Evolutionary conservation across 2,329 filamentous ascomycete genomes (phyloP).

Genomic region (Diaporthe sp.): DNA sequence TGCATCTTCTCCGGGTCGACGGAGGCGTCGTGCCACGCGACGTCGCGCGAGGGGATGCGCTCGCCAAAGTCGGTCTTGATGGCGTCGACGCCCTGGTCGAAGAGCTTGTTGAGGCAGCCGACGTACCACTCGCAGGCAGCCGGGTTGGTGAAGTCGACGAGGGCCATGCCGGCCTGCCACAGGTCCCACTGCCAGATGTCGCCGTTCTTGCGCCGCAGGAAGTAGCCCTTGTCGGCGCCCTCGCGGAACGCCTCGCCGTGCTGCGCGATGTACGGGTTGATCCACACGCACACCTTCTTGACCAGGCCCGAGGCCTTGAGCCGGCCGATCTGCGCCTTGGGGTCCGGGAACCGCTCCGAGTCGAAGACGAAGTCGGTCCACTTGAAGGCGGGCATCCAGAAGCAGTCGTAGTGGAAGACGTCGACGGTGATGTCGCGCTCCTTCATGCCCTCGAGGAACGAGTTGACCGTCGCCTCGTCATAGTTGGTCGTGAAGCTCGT

Average conservation of each 20-base stretch:
- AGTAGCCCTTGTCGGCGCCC: constrained; percentile 76
- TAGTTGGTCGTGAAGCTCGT: constrained; percentile 83
- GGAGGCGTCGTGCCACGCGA: constrained; percentile 73
- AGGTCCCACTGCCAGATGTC: constrained; percentile 83
- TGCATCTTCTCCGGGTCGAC: constrained; percentile 78
- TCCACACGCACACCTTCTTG: constrained; percentile 80
- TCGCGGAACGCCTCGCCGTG: constrained; percentile 76
- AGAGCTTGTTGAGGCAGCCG: constrained; percentile 72
- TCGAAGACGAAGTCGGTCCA: constrained; percentile 85
- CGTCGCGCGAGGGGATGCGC: constrained; percentile 75
- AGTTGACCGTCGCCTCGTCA: constrained; percentile 76
- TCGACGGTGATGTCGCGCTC: constrained; percentile 75
- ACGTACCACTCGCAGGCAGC: constrained; percentile 76
- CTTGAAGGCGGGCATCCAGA: constrained; percentile 82
- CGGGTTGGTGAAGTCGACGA: constrained; percentile 82
- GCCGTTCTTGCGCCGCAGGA: constrained; percentile 77
- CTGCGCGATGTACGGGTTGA: constrained; percentile 81
- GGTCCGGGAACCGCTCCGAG: constrained; percentile 76
- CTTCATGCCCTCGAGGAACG: constrained; percentile 79
- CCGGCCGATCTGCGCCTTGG: constrained; percentile 72
- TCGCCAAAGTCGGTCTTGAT: constrained; percentile 86
- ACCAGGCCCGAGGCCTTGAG: constrained; percentile 74
- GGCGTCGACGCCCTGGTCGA: constrained; percentile 78
- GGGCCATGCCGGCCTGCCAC: constrained; percentile 83
- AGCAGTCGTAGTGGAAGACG: constrained; percentile 84